Conservation (phyloP, 1,284 basidiomycete genomes). For the Marasmius fiardii region DNA sequence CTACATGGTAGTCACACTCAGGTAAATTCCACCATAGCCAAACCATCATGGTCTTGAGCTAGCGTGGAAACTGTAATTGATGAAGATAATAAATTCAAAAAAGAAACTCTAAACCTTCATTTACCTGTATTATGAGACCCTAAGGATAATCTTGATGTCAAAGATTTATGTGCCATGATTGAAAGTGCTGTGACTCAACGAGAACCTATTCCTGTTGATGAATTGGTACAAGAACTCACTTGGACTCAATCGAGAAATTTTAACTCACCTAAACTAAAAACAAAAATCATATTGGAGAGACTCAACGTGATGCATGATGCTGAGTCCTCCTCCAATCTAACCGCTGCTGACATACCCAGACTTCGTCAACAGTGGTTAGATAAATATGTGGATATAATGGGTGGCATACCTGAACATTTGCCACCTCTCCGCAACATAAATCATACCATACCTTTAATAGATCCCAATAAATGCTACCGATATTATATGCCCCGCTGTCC, state of each 20-base stretch:
- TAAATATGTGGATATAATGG: too few relatives aligned
- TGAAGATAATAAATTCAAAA: too few relatives aligned
- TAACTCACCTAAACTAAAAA: neutral
- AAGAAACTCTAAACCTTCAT: too few relatives aligned
- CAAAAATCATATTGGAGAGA: neutral
- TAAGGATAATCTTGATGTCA: too few relatives aligned
- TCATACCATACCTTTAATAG: neutral
- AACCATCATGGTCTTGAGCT: neutral
- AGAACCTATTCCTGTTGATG: neutral
- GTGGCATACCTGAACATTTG: neutral
- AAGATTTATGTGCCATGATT: too few relatives aligned
- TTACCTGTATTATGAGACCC: too few relatives aligned
- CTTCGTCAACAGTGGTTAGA: neutral
- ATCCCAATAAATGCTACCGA: neutral
- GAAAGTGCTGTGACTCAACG: too few relatives aligned
- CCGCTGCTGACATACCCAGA: neutral
- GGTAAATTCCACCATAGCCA: neutral
- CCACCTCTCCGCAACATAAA: neutral
- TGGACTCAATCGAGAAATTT: neutral
- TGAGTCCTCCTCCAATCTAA: neutral
- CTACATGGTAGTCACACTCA: too few relatives aligned
- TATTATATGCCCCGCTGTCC: neutral
- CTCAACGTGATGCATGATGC: neutral
- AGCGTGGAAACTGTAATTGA: neutral
- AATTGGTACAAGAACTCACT: neutral